Evolutionary conservation across 345 rosid genomes (phyloP).

Genomic region (Capsella bursapastoris): DNA sequence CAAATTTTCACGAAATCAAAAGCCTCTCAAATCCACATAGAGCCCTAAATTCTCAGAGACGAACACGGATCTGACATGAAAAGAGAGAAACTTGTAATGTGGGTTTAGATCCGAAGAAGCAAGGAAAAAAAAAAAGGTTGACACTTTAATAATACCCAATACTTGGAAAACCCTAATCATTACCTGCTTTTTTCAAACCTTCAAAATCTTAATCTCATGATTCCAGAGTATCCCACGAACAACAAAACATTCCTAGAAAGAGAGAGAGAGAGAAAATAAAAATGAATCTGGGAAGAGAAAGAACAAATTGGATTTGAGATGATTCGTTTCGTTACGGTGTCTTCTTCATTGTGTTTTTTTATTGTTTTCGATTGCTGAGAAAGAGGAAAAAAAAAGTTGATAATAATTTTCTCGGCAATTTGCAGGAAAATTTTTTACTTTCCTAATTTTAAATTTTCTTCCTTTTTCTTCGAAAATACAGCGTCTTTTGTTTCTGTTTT

Average conservation of each 20-base stretch:
- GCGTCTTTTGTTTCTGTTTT: conserved; percentile 33
- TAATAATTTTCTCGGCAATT: conserved; percentile 43
- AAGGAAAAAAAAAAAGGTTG: background rate
- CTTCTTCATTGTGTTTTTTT: background rate
- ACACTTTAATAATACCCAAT: conserved; percentile 41
- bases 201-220: conserved; percentile 48
- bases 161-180: conserved; percentile 45
- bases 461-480: conserved; percentile 16
- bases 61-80: conserved; percentile 46
- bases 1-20: background rate
- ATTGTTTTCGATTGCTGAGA: conserved; percentile 44
- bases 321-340: conserved; percentile 7
- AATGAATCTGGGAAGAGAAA: background rate
- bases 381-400: conserved; percentile 38
- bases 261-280: background rate
- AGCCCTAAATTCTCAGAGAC: conserved; percentile 31
- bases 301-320: conserved; percentile 11
- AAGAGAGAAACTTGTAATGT: conserved; percentile 27
- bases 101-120: conserved; percentile 25
- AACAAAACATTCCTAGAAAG: background rate
- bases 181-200: conserved; percentile 44
- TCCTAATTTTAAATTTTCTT: conserved; percentile 17
- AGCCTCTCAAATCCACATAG: conserved; percentile 32
- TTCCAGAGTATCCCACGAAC: conserved; percentile 33
- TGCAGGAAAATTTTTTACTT: conserved; percentile 31